phyloP scores from a whole-genome alignment of 2,329 filamentous ascomycete genomes.

The Hypocreales sp. region DNA sequence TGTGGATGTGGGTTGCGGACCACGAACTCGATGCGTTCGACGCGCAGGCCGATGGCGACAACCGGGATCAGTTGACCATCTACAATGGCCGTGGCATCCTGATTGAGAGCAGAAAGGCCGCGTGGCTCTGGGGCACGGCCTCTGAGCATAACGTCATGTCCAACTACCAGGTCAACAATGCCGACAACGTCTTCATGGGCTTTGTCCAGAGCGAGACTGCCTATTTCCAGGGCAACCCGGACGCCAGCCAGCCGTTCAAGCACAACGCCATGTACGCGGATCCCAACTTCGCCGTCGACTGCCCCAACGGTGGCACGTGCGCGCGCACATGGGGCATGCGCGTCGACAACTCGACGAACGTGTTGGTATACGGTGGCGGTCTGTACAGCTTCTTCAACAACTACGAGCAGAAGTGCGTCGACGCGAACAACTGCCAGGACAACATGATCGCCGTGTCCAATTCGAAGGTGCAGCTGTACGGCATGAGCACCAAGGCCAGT shows the following conservation, averaged over 20 bases:
- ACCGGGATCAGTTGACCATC: conserved; percentile 70
- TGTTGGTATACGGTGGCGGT: conserved; percentile 58
- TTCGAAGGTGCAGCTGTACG: conserved; percentile 50
- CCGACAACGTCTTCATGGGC: conserved; percentile 66
- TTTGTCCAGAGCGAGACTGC: conserved; percentile 83
- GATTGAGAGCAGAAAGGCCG: conserved; percentile 58
- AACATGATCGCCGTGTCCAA: conserved; percentile 63
- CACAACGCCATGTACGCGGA: conserved; percentile 41
- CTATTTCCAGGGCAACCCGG: conserved; percentile 73
- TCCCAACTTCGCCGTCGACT: conserved; percentile 52
- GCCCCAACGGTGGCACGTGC: conserved; percentile 27
- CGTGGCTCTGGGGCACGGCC: conserved; percentile 71
- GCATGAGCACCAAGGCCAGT: conserved; percentile 59
- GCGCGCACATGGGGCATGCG: conserved; percentile 67
- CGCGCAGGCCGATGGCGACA: conserved; percentile 27
- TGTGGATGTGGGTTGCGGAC: conserved; percentile 81
- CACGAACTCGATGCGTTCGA: conserved; percentile 61
- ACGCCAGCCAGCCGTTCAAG: conserved; percentile 48
- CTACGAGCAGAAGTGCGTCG: conserved; percentile 57
- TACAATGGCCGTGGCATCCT: conserved; percentile 77
- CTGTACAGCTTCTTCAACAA: conserved; percentile 77
- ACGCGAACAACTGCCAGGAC: conserved; percentile 54
- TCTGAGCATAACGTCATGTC: conserved; percentile 52
- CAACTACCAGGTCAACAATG: conserved; percentile 73
- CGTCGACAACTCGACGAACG: conserved; percentile 47